Percentiles rank a stretch among this genome's conserved stretches.
Conservation (phyloP, 768 basidiomycete species). For the Mycena belliarum region DNA sequence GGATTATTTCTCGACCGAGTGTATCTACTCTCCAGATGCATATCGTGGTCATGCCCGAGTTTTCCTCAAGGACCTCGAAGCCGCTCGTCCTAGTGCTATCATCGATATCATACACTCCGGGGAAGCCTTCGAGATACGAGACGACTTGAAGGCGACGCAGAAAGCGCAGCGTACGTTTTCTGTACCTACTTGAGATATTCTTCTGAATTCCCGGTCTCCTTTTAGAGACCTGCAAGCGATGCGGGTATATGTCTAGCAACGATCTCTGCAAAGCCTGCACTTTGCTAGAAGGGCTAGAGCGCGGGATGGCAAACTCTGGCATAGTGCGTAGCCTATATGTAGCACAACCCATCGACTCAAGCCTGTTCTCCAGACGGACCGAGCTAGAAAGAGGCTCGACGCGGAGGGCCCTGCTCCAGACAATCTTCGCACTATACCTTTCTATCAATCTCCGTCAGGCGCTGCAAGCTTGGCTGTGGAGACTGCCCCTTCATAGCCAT, state of each 20-base stretch:
- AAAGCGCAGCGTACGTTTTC: slow-evolving; percentile 76
- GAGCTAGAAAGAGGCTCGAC: slow-evolving; percentile 61
- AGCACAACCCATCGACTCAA: neutral
- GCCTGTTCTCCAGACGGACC: slow-evolving; percentile 56
- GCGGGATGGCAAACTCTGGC: slow-evolving; percentile 67
- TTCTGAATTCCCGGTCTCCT: neutral
- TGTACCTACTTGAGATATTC: neutral
- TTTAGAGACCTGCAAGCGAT: slow-evolving; percentile 85
- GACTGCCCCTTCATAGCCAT: neutral
- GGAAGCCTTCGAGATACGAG: slow-evolving; percentile 85
- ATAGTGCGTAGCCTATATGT: slow-evolving; percentile 47
- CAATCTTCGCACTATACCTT: slow-evolving; percentile 78
- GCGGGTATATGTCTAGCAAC: slow-evolving; percentile 96
- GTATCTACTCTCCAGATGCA: slow-evolving; percentile 98
- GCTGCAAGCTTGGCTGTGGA: slow-evolving; percentile 1
- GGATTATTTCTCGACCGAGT: slow-evolving; percentile 98
- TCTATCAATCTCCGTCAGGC: slow-evolving; percentile 32
- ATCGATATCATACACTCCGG: slow-evolving; percentile 98
- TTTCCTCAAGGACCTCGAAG: slow-evolving; percentile 95
- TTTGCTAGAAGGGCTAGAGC: slow-evolving; percentile 85
- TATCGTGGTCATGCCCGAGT: slow-evolving; percentile 95
- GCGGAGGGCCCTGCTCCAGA: slow-evolving; percentile 59
- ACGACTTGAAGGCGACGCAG: slow-evolving; percentile 82
- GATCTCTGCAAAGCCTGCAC: slow-evolving; percentile 96
- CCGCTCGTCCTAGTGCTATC: slow-evolving; percentile 90